Percentiles rank a stretch among this genome's conserved stretches.
Conservation (phyloP, 495 filamentous ascomycete species). For the Neurospora sp. region DNA sequence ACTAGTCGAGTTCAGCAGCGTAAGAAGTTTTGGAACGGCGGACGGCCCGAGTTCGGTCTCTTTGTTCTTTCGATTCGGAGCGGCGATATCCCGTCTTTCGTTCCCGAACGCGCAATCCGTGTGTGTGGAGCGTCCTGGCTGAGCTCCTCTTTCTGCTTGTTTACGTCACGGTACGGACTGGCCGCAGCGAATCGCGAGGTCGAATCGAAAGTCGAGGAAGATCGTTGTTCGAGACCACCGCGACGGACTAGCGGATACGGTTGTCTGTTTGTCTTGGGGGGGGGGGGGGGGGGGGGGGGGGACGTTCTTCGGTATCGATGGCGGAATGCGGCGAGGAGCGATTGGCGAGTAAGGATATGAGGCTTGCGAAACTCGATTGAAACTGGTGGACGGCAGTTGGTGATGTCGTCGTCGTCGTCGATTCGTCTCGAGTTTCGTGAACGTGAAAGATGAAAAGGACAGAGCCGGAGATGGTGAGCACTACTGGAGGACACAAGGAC, state of each 20-base stretch:
- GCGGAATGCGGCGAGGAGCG: background rate
- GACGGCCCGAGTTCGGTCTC: background rate
- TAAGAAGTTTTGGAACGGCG: background rate
- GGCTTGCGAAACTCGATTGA: background rate
- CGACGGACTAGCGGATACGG: background rate
- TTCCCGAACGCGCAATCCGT: background rate
- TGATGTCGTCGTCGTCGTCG: background rate
- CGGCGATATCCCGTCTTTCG: background rate
- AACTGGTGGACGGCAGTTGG: background rate
- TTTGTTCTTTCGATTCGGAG: background rate
- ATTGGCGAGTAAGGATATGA: background rate
- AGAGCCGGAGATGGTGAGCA: background rate
- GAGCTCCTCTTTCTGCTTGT: background rate
- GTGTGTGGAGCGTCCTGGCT: background rate
- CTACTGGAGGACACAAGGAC: background rate
- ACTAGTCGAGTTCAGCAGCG: background rate
- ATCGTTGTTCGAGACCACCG: background rate
- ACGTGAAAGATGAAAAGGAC: background rate
- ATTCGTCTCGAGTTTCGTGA: background rate
- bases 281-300: too few relatives aligned
- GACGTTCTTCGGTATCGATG: background rate
- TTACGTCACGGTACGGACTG: background rate
- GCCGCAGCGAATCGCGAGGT: background rate
- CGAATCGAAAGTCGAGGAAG: background rate
- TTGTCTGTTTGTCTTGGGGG: background rate